Evolutionary conservation across 345 rosid genomes (phyloP).

Genomic region (Abelmoschus esculentus): DNA sequence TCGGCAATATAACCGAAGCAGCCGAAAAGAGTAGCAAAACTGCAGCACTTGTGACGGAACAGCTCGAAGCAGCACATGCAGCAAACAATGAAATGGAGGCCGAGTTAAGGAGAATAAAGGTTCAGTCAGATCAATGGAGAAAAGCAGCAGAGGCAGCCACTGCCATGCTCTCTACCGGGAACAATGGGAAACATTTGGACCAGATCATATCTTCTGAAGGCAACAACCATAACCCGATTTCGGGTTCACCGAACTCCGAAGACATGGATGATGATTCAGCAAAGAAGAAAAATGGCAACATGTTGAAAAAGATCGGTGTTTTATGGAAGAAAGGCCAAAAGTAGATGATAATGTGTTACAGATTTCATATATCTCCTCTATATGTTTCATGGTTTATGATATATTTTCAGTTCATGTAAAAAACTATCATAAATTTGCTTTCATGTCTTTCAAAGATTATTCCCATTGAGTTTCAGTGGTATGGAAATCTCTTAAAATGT

Average conservation of each 20-base stretch:
- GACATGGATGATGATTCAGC: conserved; percentile 83
- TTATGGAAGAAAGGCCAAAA: conserved; percentile 86
- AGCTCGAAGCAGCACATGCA: conserved; percentile 68
- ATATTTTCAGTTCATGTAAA: background rate
- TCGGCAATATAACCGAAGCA: conserved; percentile 54
- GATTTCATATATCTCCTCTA: background rate
- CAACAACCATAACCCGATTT: conserved; percentile 30
- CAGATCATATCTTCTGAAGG: conserved; percentile 51
- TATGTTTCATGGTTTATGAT: background rate
- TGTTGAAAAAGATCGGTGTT: conserved; percentile 86
- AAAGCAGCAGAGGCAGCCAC: conserved; percentile 98
- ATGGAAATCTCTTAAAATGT: too few relatives aligned
- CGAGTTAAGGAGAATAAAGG: conserved; percentile 84
- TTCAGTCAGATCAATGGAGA: conserved; percentile 97
- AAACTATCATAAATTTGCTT: background rate
- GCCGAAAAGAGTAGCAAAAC: conserved; percentile 62
- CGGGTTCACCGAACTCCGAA: conserved; percentile 65
- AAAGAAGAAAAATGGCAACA: conserved; percentile 84
- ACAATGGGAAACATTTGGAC: conserved; percentile 62
- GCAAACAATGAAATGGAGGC: conserved; percentile 72
- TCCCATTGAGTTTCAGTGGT: too few relatives aligned
- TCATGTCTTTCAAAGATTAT: too few relatives aligned
- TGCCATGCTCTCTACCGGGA: conserved; percentile 67
- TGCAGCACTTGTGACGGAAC: conserved; percentile 51
- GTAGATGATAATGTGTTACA: conserved; percentile 14